phyloP scores from a whole-genome alignment of 1,284 basidiomycete genomes.

The Macrocystidia cucumis region DNA sequence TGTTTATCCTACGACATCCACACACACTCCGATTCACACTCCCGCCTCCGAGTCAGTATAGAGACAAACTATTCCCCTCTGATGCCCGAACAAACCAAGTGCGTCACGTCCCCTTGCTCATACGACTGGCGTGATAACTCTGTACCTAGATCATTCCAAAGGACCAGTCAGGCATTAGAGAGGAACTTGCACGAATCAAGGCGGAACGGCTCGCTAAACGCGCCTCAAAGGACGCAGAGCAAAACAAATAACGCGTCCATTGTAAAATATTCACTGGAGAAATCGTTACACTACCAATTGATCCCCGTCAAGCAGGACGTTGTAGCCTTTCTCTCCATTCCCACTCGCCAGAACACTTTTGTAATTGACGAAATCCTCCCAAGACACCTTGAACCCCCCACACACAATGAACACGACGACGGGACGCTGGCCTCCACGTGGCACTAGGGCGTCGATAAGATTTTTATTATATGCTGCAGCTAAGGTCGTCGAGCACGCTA shows the following conservation, averaged over 20 bases:
- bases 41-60: slow-evolving; percentile 42
- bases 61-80: slow-evolving; percentile 62
- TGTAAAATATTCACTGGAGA: no score
- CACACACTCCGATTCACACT: slow-evolving; percentile 1
- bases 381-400: slow-evolving; percentile 63
- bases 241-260: slow-evolving; percentile 19
- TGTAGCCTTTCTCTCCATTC: slow-evolving; percentile 3
- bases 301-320: background rate
- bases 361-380: slow-evolving; percentile 44
- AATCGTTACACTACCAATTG: slow-evolving; percentile 8
- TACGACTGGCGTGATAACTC: slow-evolving; percentile 1
- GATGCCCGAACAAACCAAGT: slow-evolving; percentile 49
- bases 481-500: slow-evolving; percentile 64
- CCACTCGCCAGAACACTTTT: slow-evolving; percentile 15
- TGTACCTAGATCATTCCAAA: slow-evolving; percentile 48
- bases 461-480: slow-evolving; percentile 50
- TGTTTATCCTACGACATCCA: slow-evolving; percentile 2
- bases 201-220: slow-evolving; percentile 48
- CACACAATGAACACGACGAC: slow-evolving; percentile 61
- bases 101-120: slow-evolving; percentile 11
- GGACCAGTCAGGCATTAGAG: slow-evolving; percentile 53
- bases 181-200: slow-evolving; percentile 64
- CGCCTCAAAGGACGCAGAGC: slow-evolving; percentile 27
- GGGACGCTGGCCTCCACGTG: slow-evolving; percentile 18
- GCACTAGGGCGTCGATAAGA: slow-evolving; percentile 46